Evolutionary conservation across 1,284 basidiomycete species (phyloP).

Genomic region (Marasmius tenuissimus): DNA sequence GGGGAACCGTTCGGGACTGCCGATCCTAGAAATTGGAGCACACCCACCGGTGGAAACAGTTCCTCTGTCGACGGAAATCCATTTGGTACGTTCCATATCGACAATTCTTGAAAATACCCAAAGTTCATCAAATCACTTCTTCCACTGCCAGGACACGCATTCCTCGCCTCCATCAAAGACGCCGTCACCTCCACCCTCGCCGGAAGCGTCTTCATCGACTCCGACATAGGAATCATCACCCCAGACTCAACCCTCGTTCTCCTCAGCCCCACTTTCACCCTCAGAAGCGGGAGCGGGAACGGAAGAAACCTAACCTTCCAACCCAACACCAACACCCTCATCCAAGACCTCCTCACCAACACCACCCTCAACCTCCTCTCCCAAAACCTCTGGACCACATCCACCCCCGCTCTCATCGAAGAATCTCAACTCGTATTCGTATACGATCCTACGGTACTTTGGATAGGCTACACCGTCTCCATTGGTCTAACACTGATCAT

Average conservation of each 20-base stretch:
- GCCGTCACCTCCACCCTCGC: background rate
- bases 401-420: background rate
- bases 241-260: background rate
- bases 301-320: background rate
- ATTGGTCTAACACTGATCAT: background rate
- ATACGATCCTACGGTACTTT: background rate
- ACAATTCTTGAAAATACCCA: background rate
- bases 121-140: background rate
- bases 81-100: background rate
- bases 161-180: background rate
- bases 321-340: background rate
- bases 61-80: background rate
- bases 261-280: background rate
- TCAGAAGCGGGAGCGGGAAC: background rate
- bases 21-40: background rate
- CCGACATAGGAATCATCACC: background rate
- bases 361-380: background rate
- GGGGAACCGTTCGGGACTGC: background rate
- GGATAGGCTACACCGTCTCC: background rate
- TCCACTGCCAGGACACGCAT: background rate
- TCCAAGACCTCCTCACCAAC: background rate
- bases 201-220: background rate
- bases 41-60: background rate
- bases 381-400: background rate
- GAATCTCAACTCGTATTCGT: background rate